phyloP scores from a whole-genome alignment of 2,329 filamentous ascomycete genomes.

The Pseudogymnoascus sp. region DNA sequence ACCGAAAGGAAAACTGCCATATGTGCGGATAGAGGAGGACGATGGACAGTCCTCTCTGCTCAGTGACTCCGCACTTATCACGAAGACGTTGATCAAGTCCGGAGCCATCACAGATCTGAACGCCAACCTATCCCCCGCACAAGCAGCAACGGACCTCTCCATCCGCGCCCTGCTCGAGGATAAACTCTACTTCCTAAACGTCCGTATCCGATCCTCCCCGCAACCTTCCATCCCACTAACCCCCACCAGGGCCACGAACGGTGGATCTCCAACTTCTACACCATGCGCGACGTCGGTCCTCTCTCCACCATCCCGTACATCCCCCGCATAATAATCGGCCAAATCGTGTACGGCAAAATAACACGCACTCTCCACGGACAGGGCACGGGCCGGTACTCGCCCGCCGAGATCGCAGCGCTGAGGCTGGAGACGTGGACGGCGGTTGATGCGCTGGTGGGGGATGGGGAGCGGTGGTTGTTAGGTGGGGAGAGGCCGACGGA shows the following conservation, averaged over 20 bases:
- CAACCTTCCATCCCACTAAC: no score
- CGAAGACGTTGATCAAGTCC: conserved; percentile 35
- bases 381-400: conserved; percentile 44
- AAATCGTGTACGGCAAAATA: conserved; percentile 39
- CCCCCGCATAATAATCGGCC: conserved; percentile 43
- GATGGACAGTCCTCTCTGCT: conserved; percentile 32
- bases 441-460: conserved; percentile 38
- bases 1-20: conserved; percentile 55
- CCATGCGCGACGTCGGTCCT: conserved; percentile 43
- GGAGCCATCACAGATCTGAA: conserved; percentile 44
- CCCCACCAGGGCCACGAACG: conserved; percentile 38
- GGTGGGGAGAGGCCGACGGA: conserved; percentile 48
- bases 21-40: conserved; percentile 34
- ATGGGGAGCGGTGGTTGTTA: conserved; percentile 41
- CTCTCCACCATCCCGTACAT: conserved; percentile 45
- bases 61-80: conserved; percentile 50
- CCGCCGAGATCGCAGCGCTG: conserved; percentile 40
- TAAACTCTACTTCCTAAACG: conserved; percentile 50
- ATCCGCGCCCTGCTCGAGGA: conserved; percentile 51
- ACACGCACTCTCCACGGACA: conserved; percentile 45
- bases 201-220: conserved; percentile 21
- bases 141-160: conserved; percentile 43
- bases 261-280: conserved; percentile 53
- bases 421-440: conserved; percentile 46
- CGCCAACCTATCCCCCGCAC: conserved; percentile 29